These are phyloP conservation scores for Pugionium dolabratum DNA, from an alignment of 345 rosid species.

Conservation along the genomic window DNA sequence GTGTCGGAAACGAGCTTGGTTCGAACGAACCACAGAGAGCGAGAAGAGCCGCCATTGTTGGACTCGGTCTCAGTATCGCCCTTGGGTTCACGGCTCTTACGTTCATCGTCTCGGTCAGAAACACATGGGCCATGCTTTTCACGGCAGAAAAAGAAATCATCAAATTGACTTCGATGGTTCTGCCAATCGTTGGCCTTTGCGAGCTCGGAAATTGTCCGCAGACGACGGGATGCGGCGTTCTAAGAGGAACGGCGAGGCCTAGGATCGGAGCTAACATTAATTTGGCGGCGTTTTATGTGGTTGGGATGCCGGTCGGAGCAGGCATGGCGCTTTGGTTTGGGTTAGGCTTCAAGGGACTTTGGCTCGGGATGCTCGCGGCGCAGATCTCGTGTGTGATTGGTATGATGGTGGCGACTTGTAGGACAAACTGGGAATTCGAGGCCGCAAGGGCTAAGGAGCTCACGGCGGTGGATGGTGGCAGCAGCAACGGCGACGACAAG, in stretches of 20 bases:
- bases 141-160: constrained; percentile 21
- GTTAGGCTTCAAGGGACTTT: constrained; percentile 37
- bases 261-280: constrained; percentile 32
- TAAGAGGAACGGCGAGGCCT: constrained; percentile 38
- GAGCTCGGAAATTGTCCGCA: constrained; percentile 41
- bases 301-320: constrained; percentile 32
- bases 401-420: constrained; percentile 32
- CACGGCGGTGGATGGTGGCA: constrained; percentile 20
- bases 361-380: constrained; percentile 41
- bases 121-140: constrained; percentile 34
- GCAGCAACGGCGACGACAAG: neutral
- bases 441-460: constrained; percentile 33
- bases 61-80: constrained; percentile 35
- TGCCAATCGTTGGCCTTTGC: constrained; percentile 36
- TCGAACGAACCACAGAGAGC: constrained; percentile 32
- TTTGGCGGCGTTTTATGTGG: constrained; percentile 27
- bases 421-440: constrained; percentile 35
- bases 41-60: constrained; percentile 34
- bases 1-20: constrained; percentile 35
- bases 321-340: constrained; percentile 26
- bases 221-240: constrained; percentile 34
- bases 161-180: constrained; percentile 21
- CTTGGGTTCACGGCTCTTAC: constrained; percentile 33
- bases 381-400: constrained; percentile 32
- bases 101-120: constrained; percentile 29